Evolutionary conservation across 176 grass and related monocot species (phyloP).

Genomic region (Zoysia japonica): DNA sequence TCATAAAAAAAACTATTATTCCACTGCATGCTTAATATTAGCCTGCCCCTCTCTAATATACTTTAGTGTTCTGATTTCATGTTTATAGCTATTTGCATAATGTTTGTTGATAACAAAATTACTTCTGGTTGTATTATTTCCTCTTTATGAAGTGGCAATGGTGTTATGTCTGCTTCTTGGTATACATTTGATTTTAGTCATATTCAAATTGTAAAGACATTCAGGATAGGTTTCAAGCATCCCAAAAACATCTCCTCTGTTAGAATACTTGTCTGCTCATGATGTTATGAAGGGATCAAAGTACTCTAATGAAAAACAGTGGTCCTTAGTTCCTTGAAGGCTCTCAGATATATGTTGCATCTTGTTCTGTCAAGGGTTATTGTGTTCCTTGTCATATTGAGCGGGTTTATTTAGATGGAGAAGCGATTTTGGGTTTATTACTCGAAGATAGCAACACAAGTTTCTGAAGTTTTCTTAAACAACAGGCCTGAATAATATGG

Average conservation of each 20-base stretch:
- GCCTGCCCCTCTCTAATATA: constrained; percentile 14
- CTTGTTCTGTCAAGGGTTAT: constrained; percentile 65
- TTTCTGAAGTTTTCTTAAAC: constrained; percentile 41
- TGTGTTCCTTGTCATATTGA: constrained; percentile 59
- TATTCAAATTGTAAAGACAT: constrained; percentile 19
- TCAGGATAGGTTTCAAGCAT: constrained; percentile 65
- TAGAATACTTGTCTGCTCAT: constrained; percentile 62
- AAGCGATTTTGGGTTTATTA: constrained; percentile 73
- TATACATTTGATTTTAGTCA: constrained; percentile 13
- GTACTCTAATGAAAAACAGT: constrained; percentile 37
- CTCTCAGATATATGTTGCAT: constrained; percentile 34
- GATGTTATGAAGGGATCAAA: constrained; percentile 76
- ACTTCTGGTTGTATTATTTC: constrained; percentile 70
- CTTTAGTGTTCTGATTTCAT: constrained; percentile 42
- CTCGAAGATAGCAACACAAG: constrained; percentile 43
- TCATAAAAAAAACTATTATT: too few relatives aligned
- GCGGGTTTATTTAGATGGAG: constrained; percentile 86
- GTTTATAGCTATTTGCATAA: constrained; percentile 74
- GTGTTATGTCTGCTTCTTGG: constrained; percentile 54
- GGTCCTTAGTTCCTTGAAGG: constrained; percentile 33
- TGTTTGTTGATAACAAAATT: constrained; percentile 58
- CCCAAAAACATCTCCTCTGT: constrained; percentile 63
- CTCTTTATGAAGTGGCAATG: constrained; percentile 69
- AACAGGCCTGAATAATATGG: too few relatives aligned
- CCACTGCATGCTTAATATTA: neutral